These are phyloP conservation scores for Daedaleopsis nitida DNA, from an alignment of 768 basidiomycete species.

Conservation along the genomic window DNA sequence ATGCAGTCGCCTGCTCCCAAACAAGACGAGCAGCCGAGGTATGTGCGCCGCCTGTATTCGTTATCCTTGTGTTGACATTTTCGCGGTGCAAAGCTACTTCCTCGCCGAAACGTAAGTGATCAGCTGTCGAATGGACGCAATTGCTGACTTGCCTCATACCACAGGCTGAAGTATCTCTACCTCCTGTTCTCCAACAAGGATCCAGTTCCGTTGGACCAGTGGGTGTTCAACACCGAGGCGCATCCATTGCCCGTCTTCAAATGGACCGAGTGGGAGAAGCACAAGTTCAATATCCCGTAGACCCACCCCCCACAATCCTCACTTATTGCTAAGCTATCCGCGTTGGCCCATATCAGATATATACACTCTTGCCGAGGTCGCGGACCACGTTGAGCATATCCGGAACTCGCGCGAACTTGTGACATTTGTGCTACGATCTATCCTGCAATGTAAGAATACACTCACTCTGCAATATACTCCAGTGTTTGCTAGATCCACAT, in stretches of 20 bases:
- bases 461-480: no score
- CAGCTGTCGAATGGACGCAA: no score
- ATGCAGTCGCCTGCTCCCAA: constrained; percentile 40
- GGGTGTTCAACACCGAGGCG: constrained; percentile 59
- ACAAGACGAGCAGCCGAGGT: constrained; percentile 77
- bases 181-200: constrained; percentile 69
- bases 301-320: no score
- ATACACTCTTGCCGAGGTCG: no score
- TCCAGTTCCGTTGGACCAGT: constrained; percentile 47
- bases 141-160: neutral
- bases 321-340: no score
- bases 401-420: no score
- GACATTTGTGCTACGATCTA: no score
- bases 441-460: no score
- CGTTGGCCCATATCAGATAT: no score
- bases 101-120: constrained; percentile 51
- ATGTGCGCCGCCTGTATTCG: constrained; percentile 16
- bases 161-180: constrained; percentile 70
- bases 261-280: constrained; percentile 58
- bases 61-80: neutral
- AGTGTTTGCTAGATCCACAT: no score
- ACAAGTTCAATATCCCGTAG: constrained; percentile 34
- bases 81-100: constrained; percentile 43
- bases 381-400: no score
- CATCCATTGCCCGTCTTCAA: constrained; percentile 75